A percentile compares a stretch with the other conserved stretches of the same genome.
phyloP scores from a whole-genome alignment of 1,284 basidiomycete species.

The Ustilago bromivora region DNA sequence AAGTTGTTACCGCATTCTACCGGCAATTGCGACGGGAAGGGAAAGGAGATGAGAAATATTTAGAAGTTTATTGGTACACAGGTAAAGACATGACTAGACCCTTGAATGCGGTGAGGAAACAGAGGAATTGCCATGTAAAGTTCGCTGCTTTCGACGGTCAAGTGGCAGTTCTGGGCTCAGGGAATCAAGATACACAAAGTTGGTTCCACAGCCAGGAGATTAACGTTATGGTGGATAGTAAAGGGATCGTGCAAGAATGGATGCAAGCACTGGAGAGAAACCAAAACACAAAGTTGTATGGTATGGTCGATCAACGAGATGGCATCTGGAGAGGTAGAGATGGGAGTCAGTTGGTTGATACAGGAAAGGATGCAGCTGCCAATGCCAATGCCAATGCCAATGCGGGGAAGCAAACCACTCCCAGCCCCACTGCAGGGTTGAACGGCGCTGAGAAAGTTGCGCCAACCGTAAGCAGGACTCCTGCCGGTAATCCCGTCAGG shows the following conservation, averaged over 20 bases:
- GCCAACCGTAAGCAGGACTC: background rate
- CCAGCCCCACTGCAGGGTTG: background rate
- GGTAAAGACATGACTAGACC: conserved; percentile 80
- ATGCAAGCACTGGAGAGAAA: conserved; percentile 76
- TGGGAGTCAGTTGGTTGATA: conserved; percentile 58
- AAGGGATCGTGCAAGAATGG: conserved; percentile 77
- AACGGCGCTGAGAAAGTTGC: background rate
- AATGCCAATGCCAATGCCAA: conserved; percentile 16
- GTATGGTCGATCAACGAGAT: conserved; percentile 75
- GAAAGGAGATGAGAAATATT: conserved; percentile 71
- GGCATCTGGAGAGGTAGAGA: conserved; percentile 78
- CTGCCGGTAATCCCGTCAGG: background rate
- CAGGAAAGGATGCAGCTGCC: conserved; percentile 42
- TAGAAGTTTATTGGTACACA: conserved; percentile 77
- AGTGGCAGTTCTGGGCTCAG: conserved; percentile 79
- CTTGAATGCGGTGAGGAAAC: conserved; percentile 79
- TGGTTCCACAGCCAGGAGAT: conserved; percentile 85
- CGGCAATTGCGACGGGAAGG: conserved; percentile 59
- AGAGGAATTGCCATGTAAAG: conserved; percentile 79
- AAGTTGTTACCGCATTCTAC: conserved; percentile 79
- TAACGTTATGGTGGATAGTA: conserved; percentile 80
- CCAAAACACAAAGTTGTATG: conserved; percentile 79
- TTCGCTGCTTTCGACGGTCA: conserved; percentile 80
- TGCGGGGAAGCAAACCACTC: background rate
- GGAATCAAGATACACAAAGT: conserved; percentile 76